A percentile compares a stretch with the other conserved stretches of the same genome.
phyloP scores from a whole-genome alignment of 192 early-diverging fungal species.

The Gamsiella multidivaricata region DNA sequence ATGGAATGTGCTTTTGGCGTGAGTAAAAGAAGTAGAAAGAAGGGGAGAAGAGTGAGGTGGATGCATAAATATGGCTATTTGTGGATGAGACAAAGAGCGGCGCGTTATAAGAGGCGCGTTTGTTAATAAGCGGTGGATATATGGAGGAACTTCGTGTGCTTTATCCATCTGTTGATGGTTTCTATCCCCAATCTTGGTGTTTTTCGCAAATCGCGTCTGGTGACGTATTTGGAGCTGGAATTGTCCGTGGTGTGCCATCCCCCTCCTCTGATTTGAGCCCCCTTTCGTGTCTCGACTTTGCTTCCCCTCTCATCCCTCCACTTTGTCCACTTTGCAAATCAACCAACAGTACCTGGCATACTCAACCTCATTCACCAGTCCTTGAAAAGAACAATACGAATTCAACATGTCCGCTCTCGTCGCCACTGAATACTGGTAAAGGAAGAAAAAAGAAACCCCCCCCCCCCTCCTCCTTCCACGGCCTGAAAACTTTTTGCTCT shows the following conservation, averaged over 20 bases:
- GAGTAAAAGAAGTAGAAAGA: not conserved
- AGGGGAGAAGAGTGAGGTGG: not conserved
- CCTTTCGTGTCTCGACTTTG: too few species aligned
- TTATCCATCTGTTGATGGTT: too few species aligned
- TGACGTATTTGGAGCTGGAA: too few species aligned
- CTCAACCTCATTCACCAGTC: not conserved
- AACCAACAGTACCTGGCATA: not conserved
- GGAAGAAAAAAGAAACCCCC: not conserved
- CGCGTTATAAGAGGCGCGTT: too few species aligned
- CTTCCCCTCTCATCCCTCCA: not conserved
- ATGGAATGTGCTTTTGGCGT: not conserved
- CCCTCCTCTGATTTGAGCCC: too few species aligned
- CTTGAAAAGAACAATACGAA: not conserved
- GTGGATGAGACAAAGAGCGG: too few species aligned
- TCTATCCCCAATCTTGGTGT: too few species aligned
- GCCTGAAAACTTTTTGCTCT: not conserved
- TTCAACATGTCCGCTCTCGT: slow-evolving; percentile 24
- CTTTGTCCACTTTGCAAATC: not conserved
- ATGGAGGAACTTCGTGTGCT: too few species aligned
- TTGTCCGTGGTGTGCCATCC: too few species aligned
- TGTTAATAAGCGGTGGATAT: too few species aligned
- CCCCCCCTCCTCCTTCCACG: not conserved
- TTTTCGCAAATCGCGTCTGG: too few species aligned
- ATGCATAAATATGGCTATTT: too few species aligned
- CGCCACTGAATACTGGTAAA: slow-evolving; percentile 50